These are phyloP conservation scores for Colletotrichum tanaceti DNA, from an alignment of 2,329 filamentous ascomycete species.

Conservation along the genomic window DNA sequence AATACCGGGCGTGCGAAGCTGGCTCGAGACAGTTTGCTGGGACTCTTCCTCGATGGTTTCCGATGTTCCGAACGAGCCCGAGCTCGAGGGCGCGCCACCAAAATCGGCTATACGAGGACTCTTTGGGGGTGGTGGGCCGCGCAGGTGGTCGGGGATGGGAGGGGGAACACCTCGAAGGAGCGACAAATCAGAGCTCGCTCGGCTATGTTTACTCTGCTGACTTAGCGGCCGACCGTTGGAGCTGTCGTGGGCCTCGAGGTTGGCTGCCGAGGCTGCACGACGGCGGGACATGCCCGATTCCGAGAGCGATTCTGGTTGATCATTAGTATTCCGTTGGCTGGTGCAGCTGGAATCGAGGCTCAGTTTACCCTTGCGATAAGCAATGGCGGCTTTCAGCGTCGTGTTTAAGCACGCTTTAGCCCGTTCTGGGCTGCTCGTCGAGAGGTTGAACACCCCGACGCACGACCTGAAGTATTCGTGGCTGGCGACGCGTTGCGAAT, in stretches of 20 bases:
- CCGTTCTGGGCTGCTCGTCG: constrained; percentile 75
- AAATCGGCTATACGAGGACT: constrained; percentile 61
- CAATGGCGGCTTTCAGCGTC: constrained; percentile 78
- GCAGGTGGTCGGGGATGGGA: constrained; percentile 56
- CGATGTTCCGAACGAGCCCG: constrained; percentile 49
- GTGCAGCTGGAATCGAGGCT: constrained; percentile 13
- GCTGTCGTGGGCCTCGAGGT: constrained; percentile 67
- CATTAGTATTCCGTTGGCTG: constrained; percentile 32
- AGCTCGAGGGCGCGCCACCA: constrained; percentile 46
- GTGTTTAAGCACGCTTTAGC: constrained; percentile 81
- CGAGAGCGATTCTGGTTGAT: constrained; percentile 37
- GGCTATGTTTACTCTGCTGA: constrained; percentile 74
- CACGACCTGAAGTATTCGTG: constrained; percentile 75
- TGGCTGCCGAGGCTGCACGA: constrained; percentile 70
- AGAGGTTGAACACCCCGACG: constrained; percentile 79
- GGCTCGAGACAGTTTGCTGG: constrained; percentile 60
- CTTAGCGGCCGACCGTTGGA: constrained; percentile 65
- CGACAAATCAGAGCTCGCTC: constrained; percentile 78
- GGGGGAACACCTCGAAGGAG: constrained; percentile 65
- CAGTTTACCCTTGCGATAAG: constrained; percentile 74
- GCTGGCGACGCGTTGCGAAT: constrained; percentile 71
- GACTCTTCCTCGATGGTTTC: constrained; percentile 51
- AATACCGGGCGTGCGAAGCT: constrained; percentile 64
- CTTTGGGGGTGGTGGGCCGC: constrained; percentile 45
- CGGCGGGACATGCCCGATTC: constrained; percentile 61